Percentiles rank a stretch among this genome's conserved stretches.
These are phyloP conservation scores for Carex parvula DNA, from an alignment of 176 grass and related monocot genomes.

Conservation along the genomic window DNA sequence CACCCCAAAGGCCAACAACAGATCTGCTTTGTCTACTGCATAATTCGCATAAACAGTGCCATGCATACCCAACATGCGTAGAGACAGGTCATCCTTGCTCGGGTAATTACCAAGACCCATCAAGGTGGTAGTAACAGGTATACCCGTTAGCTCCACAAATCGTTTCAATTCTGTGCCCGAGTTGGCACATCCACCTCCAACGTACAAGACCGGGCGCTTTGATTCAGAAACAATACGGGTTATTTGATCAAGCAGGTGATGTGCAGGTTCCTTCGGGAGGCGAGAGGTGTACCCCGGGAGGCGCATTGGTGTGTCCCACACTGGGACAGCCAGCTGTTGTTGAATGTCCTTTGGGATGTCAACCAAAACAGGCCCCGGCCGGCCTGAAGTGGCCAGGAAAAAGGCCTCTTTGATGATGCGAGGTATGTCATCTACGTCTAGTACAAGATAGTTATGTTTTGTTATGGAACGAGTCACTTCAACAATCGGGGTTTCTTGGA, in stretches of 20 bases:
- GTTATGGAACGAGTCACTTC: constrained; percentile 99
- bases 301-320: constrained; percentile 59
- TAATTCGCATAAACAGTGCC: constrained; percentile 93
- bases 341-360: constrained; percentile 97
- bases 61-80: constrained; percentile 97
- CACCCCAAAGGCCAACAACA: constrained; percentile 92
- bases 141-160: constrained; percentile 72
- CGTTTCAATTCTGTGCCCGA: constrained; percentile 65
- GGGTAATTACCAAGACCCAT: constrained; percentile 97
- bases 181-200: constrained; percentile 75
- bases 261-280: constrained; percentile 62
- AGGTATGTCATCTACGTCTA: constrained; percentile 78
- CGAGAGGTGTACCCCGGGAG: constrained; percentile 71
- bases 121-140: constrained; percentile 85
- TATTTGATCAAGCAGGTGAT: constrained; percentile 68
- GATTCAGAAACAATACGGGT: constrained; percentile 69
- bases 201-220: constrained; percentile 67
- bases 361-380: constrained; percentile 78
- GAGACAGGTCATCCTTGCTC: constrained; percentile 50
- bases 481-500: constrained; percentile 97
- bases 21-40: constrained; percentile 81
- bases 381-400: constrained; percentile 64
- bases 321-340: constrained; percentile 68
- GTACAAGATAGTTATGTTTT: constrained; percentile 93
- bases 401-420: constrained; percentile 86